A percentile compares a stretch with the other conserved stretches of the same genome.
These are phyloP conservation scores for Yamadazyma atmosphaerica DNA, from an alignment of 1,139 yeast genomes.

Conservation along the genomic window DNA sequence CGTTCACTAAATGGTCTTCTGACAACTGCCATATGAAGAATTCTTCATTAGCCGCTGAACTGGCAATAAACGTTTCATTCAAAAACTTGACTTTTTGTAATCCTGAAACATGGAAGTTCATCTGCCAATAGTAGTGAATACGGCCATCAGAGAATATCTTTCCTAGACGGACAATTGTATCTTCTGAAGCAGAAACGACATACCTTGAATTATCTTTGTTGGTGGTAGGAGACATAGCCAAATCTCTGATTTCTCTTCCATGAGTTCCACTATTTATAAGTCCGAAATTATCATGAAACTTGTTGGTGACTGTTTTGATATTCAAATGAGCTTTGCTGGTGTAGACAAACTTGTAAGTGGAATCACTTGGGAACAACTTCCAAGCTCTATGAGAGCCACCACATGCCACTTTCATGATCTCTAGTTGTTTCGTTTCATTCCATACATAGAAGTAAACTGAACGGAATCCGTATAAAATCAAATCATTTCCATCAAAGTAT, in stretches of 20 bases:
- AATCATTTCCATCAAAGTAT: slow-evolving; percentile 49
- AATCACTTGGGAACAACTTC: slow-evolving; percentile 41
- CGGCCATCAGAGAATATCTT: slow-evolving; percentile 42
- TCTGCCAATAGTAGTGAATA: slow-evolving; percentile 54
- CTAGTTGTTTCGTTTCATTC: slow-evolving; percentile 79
- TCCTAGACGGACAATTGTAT: slow-evolving; percentile 70
- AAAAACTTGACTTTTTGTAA: slow-evolving; percentile 73
- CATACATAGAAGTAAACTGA: slow-evolving; percentile 77
- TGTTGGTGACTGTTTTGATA: slow-evolving; percentile 26
- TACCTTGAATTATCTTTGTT: slow-evolving; percentile 27
- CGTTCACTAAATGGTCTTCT: slow-evolving; percentile 7
- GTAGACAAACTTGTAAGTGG: slow-evolving; percentile 40
- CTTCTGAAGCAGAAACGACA: slow-evolving; percentile 84
- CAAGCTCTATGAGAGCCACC: slow-evolving; percentile 93
- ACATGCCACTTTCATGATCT: slow-evolving; percentile 69
- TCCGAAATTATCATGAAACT: slow-evolving; percentile 25
- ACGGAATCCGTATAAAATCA: slow-evolving; percentile 76
- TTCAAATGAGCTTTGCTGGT: slow-evolving; percentile 53
- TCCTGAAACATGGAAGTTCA: slow-evolving; percentile 86
- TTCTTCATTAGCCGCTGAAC: slow-evolving; percentile 92
- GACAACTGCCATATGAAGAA: slow-evolving; percentile 68
- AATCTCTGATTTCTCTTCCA: slow-evolving; percentile 82
- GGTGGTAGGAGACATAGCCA: slow-evolving; percentile 44
- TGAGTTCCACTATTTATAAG: slow-evolving; percentile 64
- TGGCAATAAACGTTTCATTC: slow-evolving; percentile 41